A percentile compares a stretch with the other conserved stretches of the same genome.
phyloP scores from a whole-genome alignment of 192 early-diverging fungal genomes.

The Radiomyces spectabilis region DNA sequence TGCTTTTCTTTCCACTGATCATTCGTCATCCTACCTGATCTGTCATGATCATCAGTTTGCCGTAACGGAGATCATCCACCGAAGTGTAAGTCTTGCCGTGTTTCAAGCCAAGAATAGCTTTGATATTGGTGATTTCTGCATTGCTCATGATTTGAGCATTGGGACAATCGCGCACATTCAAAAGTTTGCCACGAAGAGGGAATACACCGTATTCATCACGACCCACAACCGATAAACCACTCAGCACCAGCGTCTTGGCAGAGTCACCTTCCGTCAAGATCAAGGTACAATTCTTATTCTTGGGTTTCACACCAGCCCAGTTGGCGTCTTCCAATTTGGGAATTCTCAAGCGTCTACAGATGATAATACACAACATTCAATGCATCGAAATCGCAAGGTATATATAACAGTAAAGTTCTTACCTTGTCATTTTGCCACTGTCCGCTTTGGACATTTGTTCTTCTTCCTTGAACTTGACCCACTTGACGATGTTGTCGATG shows the following conservation, averaged over 20 bases:
- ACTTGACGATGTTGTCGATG: slow-evolving; percentile 63
- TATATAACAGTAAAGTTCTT: background rate
- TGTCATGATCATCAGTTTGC: slow-evolving; percentile 96
- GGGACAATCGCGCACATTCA: slow-evolving; percentile 91
- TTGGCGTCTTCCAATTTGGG: slow-evolving; percentile 94
- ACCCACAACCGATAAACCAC: slow-evolving; percentile 82
- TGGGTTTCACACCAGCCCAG: slow-evolving; percentile 64
- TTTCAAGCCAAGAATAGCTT: slow-evolving; percentile 90
- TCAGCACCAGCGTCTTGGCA: slow-evolving; percentile 83
- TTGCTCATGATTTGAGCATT: slow-evolving; percentile 64
- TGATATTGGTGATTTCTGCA: slow-evolving; percentile 82
- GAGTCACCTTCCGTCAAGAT: slow-evolving; percentile 98
- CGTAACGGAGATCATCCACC: slow-evolving; percentile 78
- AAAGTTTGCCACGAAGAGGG: slow-evolving; percentile 91
- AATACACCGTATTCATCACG: slow-evolving; percentile 91
- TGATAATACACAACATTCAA: background rate
- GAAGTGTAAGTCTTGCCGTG: slow-evolving; percentile 74
- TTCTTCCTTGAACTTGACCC: slow-evolving; percentile 66
- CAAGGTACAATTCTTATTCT: slow-evolving; percentile 77
- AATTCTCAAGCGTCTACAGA: slow-evolving; percentile 51
- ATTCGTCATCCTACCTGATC: slow-evolving; percentile 62
- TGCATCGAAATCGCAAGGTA: background rate
- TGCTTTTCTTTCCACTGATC: too few relatives aligned
- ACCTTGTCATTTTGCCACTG: slow-evolving; percentile 42
- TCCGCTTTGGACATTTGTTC: slow-evolving; percentile 80